phyloP scores from a whole-genome alignment of 768 basidiomycete genomes.

The Podaxis rugospora region DNA sequence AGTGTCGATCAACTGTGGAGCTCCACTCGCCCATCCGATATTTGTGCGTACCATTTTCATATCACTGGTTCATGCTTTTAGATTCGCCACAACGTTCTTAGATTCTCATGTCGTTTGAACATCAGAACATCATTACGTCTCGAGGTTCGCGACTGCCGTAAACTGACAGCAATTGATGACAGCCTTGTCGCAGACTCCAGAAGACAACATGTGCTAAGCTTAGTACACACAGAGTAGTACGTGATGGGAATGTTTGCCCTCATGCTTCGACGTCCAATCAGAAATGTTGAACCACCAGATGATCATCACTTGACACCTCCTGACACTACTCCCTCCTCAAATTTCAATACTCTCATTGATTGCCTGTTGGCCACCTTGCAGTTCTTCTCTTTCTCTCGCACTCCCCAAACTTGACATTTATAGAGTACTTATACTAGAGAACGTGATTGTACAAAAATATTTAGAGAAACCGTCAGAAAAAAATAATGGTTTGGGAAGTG shows the following conservation, averaged over 20 bases:
- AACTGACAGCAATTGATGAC: neutral
- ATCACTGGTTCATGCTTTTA: neutral
- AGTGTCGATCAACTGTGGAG: neutral
- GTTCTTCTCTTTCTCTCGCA: no score
- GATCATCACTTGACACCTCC: no score
- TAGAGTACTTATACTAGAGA: no score
- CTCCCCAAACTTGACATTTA: no score
- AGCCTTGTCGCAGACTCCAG: neutral
- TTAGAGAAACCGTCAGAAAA: no score
- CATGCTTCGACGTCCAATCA: neutral
- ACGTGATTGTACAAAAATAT: no score
- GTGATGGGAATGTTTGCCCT: neutral
- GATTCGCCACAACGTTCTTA: neutral
- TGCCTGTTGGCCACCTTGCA: no score
- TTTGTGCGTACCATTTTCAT: neutral
- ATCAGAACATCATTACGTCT: neutral
- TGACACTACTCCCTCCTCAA: no score
- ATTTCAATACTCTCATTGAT: no score
- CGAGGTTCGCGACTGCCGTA: conserved; percentile 6
- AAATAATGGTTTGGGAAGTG: no score
- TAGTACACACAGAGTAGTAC: neutral
- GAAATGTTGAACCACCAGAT: neutral
- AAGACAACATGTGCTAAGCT: neutral
- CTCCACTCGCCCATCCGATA: neutral
- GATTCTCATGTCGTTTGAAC: neutral